phyloP scores from a whole-genome alignment of 2,329 filamentous ascomycete species.

The Fonsecaea multimorphosa region DNA sequence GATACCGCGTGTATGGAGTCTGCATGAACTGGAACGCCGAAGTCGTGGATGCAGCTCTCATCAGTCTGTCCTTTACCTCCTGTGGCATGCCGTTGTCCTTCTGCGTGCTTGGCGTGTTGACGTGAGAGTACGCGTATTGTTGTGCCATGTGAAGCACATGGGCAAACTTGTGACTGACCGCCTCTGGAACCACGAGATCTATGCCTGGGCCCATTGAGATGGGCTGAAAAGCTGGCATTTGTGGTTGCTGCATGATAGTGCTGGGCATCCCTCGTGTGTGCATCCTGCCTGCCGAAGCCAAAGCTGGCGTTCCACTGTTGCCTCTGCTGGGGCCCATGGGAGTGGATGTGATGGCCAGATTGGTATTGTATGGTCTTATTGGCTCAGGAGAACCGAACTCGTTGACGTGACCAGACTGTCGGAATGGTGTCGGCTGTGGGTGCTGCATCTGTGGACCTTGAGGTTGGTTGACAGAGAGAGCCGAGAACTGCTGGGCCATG shows the following conservation, averaged over 20 bases:
- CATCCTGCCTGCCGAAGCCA: not conserved
- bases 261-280: not conserved
- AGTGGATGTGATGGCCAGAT: not conserved
- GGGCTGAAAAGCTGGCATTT: conserved; percentile 6
- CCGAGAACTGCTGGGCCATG: not conserved
- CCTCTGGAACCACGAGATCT: not conserved
- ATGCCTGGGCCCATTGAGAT: conserved; percentile 6
- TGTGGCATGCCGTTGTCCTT: conserved; percentile 31
- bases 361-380: conserved; percentile 12
- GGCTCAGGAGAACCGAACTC: conserved; percentile 29
- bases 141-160: conserved; percentile 30
- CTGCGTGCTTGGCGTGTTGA: conserved; percentile 36
- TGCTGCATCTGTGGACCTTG: conserved; percentile 9
- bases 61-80: conserved; percentile 31
- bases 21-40: conserved; percentile 33
- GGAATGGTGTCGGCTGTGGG: conserved; percentile 13
- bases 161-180: conserved; percentile 13
- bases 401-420: conserved; percentile 15
- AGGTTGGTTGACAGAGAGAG: conserved; percentile 3
- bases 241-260: not conserved
- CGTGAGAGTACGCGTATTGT: conserved; percentile 27
- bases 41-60: conserved; percentile 29
- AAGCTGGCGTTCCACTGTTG: conserved; percentile 6
- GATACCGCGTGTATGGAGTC: conserved; percentile 32
- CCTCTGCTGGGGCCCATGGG: conserved; percentile 1